phyloP scores from a whole-genome alignment of 495 filamentous ascomycete genomes.

The Symbiotaphrina buchneri region DNA sequence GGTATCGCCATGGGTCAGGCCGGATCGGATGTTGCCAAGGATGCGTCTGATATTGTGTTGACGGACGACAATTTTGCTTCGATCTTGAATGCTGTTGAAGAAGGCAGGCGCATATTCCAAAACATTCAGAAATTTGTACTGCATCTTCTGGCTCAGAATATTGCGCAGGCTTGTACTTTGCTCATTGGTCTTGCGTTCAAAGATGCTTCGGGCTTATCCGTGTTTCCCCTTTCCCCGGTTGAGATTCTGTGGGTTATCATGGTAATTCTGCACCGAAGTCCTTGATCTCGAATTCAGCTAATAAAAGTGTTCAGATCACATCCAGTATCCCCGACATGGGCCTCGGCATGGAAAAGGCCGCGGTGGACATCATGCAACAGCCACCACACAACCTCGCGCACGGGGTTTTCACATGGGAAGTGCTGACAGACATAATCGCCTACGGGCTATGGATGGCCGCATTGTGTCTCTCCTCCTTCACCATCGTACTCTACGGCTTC shows the following conservation, averaged over 20 bases:
- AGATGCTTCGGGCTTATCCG: constrained; percentile 34
- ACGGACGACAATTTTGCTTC: constrained; percentile 71
- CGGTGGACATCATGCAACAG: constrained; percentile 42
- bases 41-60: constrained; percentile 63
- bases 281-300: too few species aligned
- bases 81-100: constrained; percentile 51
- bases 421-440: constrained; percentile 50
- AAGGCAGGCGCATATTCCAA: constrained; percentile 52
- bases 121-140: constrained; percentile 72
- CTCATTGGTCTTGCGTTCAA: constrained; percentile 53
- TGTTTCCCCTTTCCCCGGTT: constrained; percentile 54
- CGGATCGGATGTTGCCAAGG: constrained; percentile 71
- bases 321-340: constrained; percentile 57
- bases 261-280: too few species aligned
- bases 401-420: constrained; percentile 48
- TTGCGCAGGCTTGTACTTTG: constrained; percentile 49
- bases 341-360: constrained; percentile 46
- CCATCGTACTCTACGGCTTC: constrained; percentile 41
- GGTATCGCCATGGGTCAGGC: constrained; percentile 67
- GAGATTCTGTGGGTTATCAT: constrained; percentile 67
- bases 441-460: constrained; percentile 49
- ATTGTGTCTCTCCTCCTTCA: constrained; percentile 42
- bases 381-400: constrained; percentile 42
- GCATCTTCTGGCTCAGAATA: constrained; percentile 49
- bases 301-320: too few species aligned